phyloP scores from a whole-genome alignment of 2,329 filamentous ascomycete species.

The Colletotrichum sp. region DNA sequence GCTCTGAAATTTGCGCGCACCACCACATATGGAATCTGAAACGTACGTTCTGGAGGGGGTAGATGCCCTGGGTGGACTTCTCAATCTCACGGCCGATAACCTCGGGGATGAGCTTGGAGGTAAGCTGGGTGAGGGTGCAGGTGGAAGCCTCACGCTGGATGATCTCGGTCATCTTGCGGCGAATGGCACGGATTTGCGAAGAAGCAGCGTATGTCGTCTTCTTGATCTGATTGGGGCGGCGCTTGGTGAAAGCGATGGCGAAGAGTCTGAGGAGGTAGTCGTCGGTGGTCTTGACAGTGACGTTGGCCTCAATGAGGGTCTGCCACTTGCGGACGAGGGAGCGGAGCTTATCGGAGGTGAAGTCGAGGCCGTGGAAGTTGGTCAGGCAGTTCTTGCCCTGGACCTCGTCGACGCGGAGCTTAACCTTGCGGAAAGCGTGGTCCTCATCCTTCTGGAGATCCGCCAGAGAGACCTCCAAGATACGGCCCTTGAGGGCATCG shows the following conservation, averaged over 20 bases:
- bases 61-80: conserved; percentile 99
- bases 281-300: conserved; percentile 99
- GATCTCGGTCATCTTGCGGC: conserved; percentile 99
- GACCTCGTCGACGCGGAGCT: conserved; percentile 97
- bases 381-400: conserved; percentile 99
- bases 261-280: conserved; percentile 99
- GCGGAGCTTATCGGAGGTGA: conserved; percentile 99
- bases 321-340: conserved; percentile 99
- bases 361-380: conserved; percentile 99
- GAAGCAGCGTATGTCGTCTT: conserved; percentile 99
- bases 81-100: conserved; percentile 99
- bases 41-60: conserved; percentile 97
- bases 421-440: conserved; percentile 99
- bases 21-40: background rate
- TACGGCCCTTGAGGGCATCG: conserved; percentile 97
- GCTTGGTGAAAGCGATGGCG: conserved; percentile 99
- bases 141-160: conserved; percentile 93
- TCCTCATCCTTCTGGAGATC: conserved; percentile 99
- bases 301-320: conserved; percentile 98
- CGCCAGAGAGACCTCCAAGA: conserved; percentile 98
- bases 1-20: background rate
- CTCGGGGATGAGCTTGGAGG: conserved; percentile 98
- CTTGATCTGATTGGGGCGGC: conserved; percentile 99
- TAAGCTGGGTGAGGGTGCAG: conserved; percentile 96
- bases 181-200: conserved; percentile 96